Evolutionary conservation across 2,329 filamentous ascomycete genomes (phyloP), one percentile per base, ranked within the genome.

Genomic region (Calonectria montana): DNA sequence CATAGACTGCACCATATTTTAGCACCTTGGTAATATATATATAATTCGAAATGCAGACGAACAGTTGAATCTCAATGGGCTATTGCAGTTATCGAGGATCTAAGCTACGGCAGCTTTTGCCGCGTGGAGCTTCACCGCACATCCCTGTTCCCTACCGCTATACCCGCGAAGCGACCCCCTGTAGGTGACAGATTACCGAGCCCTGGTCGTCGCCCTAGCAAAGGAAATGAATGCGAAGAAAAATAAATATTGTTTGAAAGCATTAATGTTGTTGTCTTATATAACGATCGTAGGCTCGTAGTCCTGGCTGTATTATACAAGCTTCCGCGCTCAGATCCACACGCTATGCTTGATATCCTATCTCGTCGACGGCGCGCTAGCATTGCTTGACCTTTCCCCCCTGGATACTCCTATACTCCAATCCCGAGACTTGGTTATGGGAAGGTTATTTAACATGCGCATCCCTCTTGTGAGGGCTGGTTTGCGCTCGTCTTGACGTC

Each of bases 401-500:
- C 74, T 64, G 70, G 55, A 75, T 76, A 76, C 73, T 76, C 77
- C 74, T 75, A 62, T 77, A 79, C 75, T 79, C 75, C 76, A 77
- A 65, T 62, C 74, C 69, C 64, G 53, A 61, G 65, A 71, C 65
- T 73, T 61, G 70, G 59, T 55, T 57, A 53, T 71, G 64, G 68
- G 55, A 70, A 70, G 64, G 50, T 39, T 70, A 61, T 63, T 81
- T 80, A 85, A 77, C 83, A 85, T 73, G 83, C 80, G 83, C 94
- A 96, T 70, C 92, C 91, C 73, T 95, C 93, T 84, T 96, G 94
- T 81, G 88, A 89, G 75, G 91, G 86, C 71, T 91, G 90, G 77
- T 90, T 89, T 67, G 90, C 90, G 84, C 91, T 94, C 81, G 95
- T 96, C 85, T 96, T 97, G 78, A 97, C 95, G 85, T 97, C 94